Base-by-base conservation (phyloP, 306 rosid genomes). In the Alnus glutinosa region DNA sequence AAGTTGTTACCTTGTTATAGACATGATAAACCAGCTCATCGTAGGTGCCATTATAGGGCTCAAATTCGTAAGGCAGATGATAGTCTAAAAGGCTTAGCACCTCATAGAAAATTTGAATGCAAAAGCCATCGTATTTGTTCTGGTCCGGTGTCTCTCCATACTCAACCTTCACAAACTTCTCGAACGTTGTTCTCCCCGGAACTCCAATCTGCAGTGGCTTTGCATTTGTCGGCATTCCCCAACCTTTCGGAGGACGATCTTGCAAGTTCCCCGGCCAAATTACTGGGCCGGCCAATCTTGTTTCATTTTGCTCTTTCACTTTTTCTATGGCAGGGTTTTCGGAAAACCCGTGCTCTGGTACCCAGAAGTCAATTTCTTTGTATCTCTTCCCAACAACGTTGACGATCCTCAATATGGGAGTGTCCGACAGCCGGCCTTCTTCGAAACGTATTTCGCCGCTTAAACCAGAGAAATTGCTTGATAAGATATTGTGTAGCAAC, bases 221-320 rank as follows among this genome's bases (percentile, higher is more conserved):
- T 23, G 39, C 61, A 75, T 55, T 73, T 11, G 86, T 83, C 11
- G 96, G 96, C 71, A 93, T 62, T 55, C 77, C 79, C 96, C 96
- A 93, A 1, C 96, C 97, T 70, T 82, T 85, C 10, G 97, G 94
- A 77, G 5, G 73, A n/a, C 64, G 14, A 42, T 42, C 1, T 0
- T 6, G 1, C 30, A 46, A 44, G 69, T 90, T 81, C 47, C 97
- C 96, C 0, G 97, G 97, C 97, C 97, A 92, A 80, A 77, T 74
- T 66, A 88, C 88, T 0, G 57, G n/a, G 64, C 85, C 87, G 51
- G 51, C 59, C 19, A 87, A 80, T 23, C 28, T 23, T 23, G 28
- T 23, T 23, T 23, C 28, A 67, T 18, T 3, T 5, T 19, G 8
- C 32, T 42, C 52, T 62, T 39, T 69, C 49, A 23, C 73, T 64